Conservation (phyloP, 257 asterid species). For the Echites panduratus region DNA sequence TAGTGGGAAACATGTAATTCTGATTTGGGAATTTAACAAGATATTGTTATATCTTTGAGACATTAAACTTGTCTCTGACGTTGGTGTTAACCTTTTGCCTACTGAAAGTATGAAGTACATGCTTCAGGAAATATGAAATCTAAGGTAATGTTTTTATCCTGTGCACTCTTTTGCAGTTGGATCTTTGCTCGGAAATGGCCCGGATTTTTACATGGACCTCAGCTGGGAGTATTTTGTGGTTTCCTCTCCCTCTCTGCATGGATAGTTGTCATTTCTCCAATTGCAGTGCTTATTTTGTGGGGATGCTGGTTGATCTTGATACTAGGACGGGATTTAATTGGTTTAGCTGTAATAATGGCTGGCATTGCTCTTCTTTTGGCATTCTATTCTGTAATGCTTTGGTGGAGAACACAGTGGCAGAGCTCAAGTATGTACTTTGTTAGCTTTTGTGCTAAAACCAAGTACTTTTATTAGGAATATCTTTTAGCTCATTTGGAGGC, state of each 20-base stretch:
- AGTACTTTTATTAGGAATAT: not conserved
- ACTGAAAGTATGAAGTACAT: not conserved
- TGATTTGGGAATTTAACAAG: not conserved
- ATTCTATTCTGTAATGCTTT: constrained; percentile 92
- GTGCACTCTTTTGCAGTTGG: constrained; percentile 64
- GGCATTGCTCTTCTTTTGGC: constrained; percentile 93
- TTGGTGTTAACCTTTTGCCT: not conserved
- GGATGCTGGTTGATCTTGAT: constrained; percentile 91
- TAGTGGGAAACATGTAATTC: not conserved
- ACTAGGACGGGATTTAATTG: constrained; percentile 89
- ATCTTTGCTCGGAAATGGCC: constrained; percentile 99
- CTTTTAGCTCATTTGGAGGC: too few species aligned
- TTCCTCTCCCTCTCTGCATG: constrained; percentile 75
- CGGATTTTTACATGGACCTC: constrained; percentile 73
- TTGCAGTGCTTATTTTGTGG: constrained; percentile 74
- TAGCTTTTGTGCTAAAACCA: not conserved
- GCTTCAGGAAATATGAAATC: not conserved
- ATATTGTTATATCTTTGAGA: not conserved
- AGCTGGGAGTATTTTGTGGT: constrained; percentile 75
- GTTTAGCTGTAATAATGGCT: constrained; percentile 97
- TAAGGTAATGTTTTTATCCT: not conserved
- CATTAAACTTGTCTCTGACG: not conserved
- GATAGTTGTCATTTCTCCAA: constrained; percentile 83
- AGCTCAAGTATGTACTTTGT: constrained; percentile 82
- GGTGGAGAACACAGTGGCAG: constrained; percentile 99